Percentiles rank a stretch among this genome's conserved stretches.
Conservation (phyloP, 192 early-diverging fungal genomes). For the Pilaira anomala region DNA sequence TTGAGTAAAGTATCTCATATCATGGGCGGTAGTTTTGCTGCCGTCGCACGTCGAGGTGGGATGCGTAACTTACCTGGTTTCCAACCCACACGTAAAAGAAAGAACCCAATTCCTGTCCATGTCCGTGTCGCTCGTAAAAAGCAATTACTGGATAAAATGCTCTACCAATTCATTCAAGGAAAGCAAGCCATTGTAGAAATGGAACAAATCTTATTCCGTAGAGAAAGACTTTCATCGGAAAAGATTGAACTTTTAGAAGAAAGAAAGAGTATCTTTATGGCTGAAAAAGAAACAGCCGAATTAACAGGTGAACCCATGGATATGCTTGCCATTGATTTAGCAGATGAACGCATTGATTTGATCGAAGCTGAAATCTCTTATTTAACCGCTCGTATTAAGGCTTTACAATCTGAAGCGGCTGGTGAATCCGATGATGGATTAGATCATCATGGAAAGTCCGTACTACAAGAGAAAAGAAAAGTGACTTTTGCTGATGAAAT, state of each 20-base stretch:
- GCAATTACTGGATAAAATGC: constrained; percentile 50
- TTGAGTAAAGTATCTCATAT: constrained; percentile 32
- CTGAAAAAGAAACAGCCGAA: constrained; percentile 39
- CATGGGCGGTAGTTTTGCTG: constrained; percentile 40
- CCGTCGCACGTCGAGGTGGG: constrained; percentile 23
- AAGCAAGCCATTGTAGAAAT: constrained; percentile 52
- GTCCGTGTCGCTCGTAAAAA: constrained; percentile 48
- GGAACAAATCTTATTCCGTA: constrained; percentile 48
- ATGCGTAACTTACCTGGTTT: constrained; percentile 12
- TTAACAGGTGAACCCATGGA: constrained; percentile 23
- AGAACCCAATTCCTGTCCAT: constrained; percentile 30
- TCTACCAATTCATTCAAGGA: constrained; percentile 53
- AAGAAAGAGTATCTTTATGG: constrained; percentile 46
- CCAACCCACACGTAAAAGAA: constrained; percentile 7
- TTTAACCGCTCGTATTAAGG: constrained; percentile 51
- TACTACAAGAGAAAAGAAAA: constrained; percentile 21
- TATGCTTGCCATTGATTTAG: constrained; percentile 41
- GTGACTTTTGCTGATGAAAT: constrained; percentile 42
- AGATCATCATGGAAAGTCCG: no score
- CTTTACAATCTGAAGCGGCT: constrained; percentile 51
- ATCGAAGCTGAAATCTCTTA: constrained; percentile 58
- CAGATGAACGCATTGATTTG: constrained; percentile 58
- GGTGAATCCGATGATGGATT: constrained; percentile 23
- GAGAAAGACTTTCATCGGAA: constrained; percentile 44
- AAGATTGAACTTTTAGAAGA: constrained; percentile 52